Evolutionary conservation across 2,329 filamentous ascomycete species (phyloP).

Genomic region (Alternaria incomplexa): DNA sequence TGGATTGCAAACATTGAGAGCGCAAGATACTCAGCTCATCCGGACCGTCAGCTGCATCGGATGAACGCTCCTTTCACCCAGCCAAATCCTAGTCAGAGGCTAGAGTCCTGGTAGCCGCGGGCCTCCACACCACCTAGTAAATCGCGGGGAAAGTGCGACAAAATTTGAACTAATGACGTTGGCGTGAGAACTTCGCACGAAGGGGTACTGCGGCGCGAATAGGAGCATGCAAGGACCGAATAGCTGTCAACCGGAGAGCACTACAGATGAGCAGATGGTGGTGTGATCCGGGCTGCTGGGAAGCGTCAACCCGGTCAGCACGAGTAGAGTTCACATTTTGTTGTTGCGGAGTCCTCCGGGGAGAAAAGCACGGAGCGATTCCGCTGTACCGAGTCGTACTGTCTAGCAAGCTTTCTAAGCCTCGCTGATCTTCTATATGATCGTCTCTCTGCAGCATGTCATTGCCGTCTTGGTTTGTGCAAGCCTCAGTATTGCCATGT

Average conservation of each 20-base stretch:
- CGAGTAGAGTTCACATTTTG: not conserved
- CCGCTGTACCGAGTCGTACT: not conserved
- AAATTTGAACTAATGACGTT: constrained; percentile 17
- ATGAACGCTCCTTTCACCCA: constrained; percentile 39
- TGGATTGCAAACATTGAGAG: not conserved
- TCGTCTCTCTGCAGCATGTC: not conserved
- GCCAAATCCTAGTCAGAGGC: constrained; percentile 8
- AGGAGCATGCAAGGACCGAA: not conserved
- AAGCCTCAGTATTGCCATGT: not conserved
- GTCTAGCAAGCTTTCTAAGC: not conserved
- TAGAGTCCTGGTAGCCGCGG: constrained; percentile 8
- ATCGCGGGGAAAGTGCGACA: constrained; percentile 23
- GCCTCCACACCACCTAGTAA: constrained; percentile 14
- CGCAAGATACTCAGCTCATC: constrained; percentile 16
- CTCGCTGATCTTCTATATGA: not conserved
- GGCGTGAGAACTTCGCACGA: constrained; percentile 31
- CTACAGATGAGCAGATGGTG: constrained; percentile 13
- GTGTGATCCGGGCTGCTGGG: constrained; percentile 14
- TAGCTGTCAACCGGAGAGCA: constrained; percentile 6
- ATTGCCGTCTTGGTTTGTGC: not conserved
- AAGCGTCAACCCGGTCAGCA: not conserved
- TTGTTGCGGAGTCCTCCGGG: not conserved
- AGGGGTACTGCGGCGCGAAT: constrained; percentile 23
- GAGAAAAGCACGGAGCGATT: constrained; percentile 5
- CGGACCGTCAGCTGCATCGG: constrained; percentile 27